Evolutionary conservation across 1,284 basidiomycete genomes (phyloP).

Genomic region (Trametes versicolor): DNA sequence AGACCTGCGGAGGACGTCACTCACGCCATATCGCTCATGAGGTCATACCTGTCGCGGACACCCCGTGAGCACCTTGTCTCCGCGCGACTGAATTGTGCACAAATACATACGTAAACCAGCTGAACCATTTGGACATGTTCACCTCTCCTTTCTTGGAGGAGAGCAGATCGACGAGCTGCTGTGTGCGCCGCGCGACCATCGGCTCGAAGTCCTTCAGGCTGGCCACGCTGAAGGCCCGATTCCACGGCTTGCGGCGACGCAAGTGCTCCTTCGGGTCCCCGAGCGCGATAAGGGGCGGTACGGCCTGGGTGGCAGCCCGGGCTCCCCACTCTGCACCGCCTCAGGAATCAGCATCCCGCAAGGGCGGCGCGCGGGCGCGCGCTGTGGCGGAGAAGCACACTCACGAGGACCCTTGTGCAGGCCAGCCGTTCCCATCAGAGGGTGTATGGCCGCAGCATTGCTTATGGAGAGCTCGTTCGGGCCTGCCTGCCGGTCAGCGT

Average conservation of each 20-base stretch:
- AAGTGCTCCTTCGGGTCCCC: conserved; percentile 37
- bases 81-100: conserved; percentile 1
- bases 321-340: conserved; percentile 30
- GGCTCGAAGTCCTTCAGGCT: conserved; percentile 41
- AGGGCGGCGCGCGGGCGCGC: neutral
- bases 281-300: conserved; percentile 35
- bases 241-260: conserved; percentile 42
- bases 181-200: conserved; percentile 35
- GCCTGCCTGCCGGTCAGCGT: conserved; percentile 46
- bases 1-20: conserved; percentile 18
- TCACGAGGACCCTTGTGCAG: conserved; percentile 63
- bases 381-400: conserved; percentile 34
- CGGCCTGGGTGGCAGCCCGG: conserved; percentile 31
- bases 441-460: conserved; percentile 51
- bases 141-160: conserved; percentile 30
- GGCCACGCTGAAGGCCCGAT: conserved; percentile 39
- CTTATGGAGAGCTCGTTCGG: conserved; percentile 65
- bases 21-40: conserved; percentile 46
- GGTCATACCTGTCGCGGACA: conserved; percentile 34
- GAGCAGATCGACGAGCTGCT: conserved; percentile 38
- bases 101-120: conserved; percentile 40
- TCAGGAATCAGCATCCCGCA: conserved; percentile 17
- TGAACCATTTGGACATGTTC: conserved; percentile 39
- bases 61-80: conserved; percentile 23
- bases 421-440: conserved; percentile 57